Base-by-base conservation (phyloP, 495 filamentous ascomycete genomes). In the Terfezia boudieri region DNA sequence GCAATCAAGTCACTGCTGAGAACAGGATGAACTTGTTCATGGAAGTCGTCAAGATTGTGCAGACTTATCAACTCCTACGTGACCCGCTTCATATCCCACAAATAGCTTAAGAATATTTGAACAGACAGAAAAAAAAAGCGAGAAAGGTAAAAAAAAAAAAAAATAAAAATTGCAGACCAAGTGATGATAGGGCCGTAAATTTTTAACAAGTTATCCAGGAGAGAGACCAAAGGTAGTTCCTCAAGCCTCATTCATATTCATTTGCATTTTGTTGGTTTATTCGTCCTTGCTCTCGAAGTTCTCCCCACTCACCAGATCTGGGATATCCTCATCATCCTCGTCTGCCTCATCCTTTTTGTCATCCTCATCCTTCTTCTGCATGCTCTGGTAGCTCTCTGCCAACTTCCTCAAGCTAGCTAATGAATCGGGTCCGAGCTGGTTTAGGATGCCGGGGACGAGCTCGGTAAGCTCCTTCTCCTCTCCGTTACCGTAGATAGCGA, bases 381-480 rank as follows among this genome's bases (percentile, higher is more conserved):
- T 79, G 73, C 78, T 89, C 81, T 98, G 90, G 76, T 96, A 98
- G 80, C 83, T 90, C 79, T 98, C 90, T 55, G 90, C 90, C 37
- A 98, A 78, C 76, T 95, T 96, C 69, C 90, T 83, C 61, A 98
- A 85, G 56, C 84, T 92, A 51, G 92, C 92, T n/a, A 98, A 82
- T 58, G 83, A 88, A 73, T 98, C 90, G 59, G 90, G 90, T 58
- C 90, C 90, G 50, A 98, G 84, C 75, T 98, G 90, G 80, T 96
- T 96, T 54, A 98, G 84, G 74, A 98, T 98, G 55, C 90, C 90
- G 62, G 90, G 90, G 59, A 98, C 90, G 64, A 98, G 86, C 74
- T 98, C 90, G 46, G 90, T 98, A 62, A 98, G 83, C 72, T 98
- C 90, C 78, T 98, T 98, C 74, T 98, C 92, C 70, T 98, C 90